phyloP scores from a whole-genome alignment of 2,329 filamentous ascomycete species.

The Aspergillus sp. region DNA sequence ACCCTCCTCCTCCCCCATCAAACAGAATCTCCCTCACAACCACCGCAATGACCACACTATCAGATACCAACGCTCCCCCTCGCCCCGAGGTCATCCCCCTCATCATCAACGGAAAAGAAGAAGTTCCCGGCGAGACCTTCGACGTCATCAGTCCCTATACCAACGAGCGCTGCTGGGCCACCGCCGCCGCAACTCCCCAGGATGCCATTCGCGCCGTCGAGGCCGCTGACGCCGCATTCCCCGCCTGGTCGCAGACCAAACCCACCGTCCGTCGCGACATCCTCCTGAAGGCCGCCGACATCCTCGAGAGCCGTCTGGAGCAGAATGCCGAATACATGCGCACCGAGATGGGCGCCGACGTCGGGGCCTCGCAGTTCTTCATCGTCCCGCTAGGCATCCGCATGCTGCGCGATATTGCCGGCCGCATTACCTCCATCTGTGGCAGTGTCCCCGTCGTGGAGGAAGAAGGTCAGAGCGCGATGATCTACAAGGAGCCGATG shows the following conservation, averaged over 20 bases:
- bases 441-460: slow-evolving; percentile 49
- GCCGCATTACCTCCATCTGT: slow-evolving; percentile 45
- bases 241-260: slow-evolving; percentile 62
- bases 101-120: slow-evolving; percentile 38
- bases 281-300: slow-evolving; percentile 65
- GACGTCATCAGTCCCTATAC: slow-evolving; percentile 54
- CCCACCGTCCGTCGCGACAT: slow-evolving; percentile 64
- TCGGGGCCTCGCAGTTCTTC: slow-evolving; percentile 29
- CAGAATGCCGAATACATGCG: slow-evolving; percentile 60
- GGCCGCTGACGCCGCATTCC: slow-evolving; percentile 63
- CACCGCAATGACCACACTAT: slow-evolving; percentile 6
- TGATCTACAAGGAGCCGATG: slow-evolving; percentile 70
- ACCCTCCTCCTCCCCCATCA: neutral
- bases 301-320: slow-evolving; percentile 44
- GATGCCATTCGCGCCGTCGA: slow-evolving; percentile 45
- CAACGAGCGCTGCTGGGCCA: slow-evolving; percentile 52
- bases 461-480: slow-evolving; percentile 54
- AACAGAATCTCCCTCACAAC: neutral
- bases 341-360: slow-evolving; percentile 52
- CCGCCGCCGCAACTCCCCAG: slow-evolving; percentile 50
- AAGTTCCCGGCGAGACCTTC: slow-evolving; percentile 28
- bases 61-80: neutral
- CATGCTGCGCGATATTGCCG: slow-evolving; percentile 50
- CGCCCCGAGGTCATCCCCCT: slow-evolving; percentile 28
- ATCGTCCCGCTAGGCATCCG: slow-evolving; percentile 29